Evolutionary conservation across 768 basidiomycete genomes (phyloP), one percentile per base, ranked within the genome.

Genomic region (Rhodosporidiobolus odoratus): DNA sequence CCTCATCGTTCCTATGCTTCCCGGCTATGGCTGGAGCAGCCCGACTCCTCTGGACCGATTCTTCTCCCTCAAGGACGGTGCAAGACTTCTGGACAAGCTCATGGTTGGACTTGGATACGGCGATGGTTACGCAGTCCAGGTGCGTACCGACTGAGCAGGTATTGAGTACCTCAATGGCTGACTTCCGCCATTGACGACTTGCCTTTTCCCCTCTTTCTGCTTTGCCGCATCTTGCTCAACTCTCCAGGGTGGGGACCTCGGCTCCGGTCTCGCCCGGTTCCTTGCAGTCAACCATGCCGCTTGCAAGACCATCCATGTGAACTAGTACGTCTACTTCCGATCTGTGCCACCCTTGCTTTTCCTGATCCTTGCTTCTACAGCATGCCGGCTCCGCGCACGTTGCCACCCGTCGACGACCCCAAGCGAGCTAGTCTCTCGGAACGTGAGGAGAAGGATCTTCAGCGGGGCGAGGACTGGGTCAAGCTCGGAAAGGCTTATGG

Each of bases 1-100:
- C 53, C 66, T 77, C 27, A 65, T 76, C 58, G 67, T 66, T 16
- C 77, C 77, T 1, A 73, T 67, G 32, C 48, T 73, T 23, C 66
- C 73, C 0, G 77, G 77, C 1, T 77, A 71, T 52, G 70, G 66
- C 9, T 76, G 74, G 65, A 59, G 54, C 23, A 19, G 23, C 13
- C 45, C 45, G 1, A 73, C 74, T 0, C 75, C 71, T 2, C 64
- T 67, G 3, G 62, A 72, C 35, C 40, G 59, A 12, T 69, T 65
- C 4, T 66, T 71, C 48, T 61, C 58, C 17, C 58, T 71, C 19
- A 40, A 52, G 32, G 75, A 77, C 37, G 52, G 68, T 17, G 52
- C 70, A 0, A 32, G 58, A 9, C 37, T 77, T 17, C 38, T 72
- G 30, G 47, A 76, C 64, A 70, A 60, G 53, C 64, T 77, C 12